These are phyloP conservation scores for Luvunga scandens DNA, from an alignment of 345 rosid genomes.

Conservation along the genomic window DNA sequence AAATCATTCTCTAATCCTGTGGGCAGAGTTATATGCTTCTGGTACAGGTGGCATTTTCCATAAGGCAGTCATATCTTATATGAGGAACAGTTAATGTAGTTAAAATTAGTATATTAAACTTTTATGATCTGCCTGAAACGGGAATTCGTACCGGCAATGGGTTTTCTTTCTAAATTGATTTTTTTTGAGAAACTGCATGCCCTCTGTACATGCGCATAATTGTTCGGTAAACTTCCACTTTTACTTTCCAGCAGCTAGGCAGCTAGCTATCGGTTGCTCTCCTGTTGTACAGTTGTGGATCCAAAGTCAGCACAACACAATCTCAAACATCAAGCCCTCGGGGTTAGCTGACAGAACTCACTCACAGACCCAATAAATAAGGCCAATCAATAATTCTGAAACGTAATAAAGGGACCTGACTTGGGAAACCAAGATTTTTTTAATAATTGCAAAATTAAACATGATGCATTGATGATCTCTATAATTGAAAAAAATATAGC, in stretches of 20 bases:
- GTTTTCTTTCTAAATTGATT: not conserved
- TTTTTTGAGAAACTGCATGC: not conserved
- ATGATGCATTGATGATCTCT: not conserved
- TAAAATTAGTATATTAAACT: not conserved
- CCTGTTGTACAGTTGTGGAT: too few species aligned
- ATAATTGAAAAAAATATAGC: not conserved
- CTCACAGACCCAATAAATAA: too few species aligned
- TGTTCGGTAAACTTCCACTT: too few species aligned
- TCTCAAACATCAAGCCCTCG: too few species aligned
- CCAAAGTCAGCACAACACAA: too few species aligned
- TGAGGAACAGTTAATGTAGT: not conserved
- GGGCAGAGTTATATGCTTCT: not conserved
- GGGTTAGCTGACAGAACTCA: too few species aligned
- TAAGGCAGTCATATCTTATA: not conserved
- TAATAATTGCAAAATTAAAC: not conserved
- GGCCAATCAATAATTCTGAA: too few species aligned
- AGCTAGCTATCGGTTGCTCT: too few species aligned
- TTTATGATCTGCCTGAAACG: not conserved
- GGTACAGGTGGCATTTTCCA: not conserved
- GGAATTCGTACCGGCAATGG: not conserved
- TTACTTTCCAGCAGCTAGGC: too few species aligned
- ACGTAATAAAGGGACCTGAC: too few species aligned
- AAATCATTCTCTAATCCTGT: not conserved
- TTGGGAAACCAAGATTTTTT: too few species aligned
- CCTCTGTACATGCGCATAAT: too few species aligned